Evolutionary conservation across 257 asterid genomes (phyloP).

Genomic region (Nicotiana knightiana): DNA sequence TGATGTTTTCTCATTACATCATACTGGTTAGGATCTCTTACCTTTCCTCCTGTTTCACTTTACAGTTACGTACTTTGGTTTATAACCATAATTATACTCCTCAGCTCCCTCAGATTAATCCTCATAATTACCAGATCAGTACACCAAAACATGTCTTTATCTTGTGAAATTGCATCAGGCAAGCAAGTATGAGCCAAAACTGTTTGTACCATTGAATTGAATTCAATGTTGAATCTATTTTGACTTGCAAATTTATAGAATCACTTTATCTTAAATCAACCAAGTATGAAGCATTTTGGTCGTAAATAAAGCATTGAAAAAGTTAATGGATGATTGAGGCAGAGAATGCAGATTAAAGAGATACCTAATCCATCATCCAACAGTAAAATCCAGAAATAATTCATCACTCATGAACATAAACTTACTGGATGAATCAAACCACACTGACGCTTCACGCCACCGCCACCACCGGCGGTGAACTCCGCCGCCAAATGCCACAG

Average conservation of each 20-base stretch:
- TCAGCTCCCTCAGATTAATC: not conserved
- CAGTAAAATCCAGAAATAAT: too few species aligned
- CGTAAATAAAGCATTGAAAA: not conserved
- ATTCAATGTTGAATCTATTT: too few species aligned
- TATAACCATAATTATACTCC: not conserved
- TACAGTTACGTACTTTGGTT: not conserved
- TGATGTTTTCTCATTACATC: not conserved
- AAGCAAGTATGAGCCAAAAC: not conserved
- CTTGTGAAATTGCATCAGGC: not conserved
- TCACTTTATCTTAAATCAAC: too few species aligned
- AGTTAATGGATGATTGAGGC: not conserved
- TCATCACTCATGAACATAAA: not conserved
- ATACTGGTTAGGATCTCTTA: not conserved
- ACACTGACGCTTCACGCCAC: slow-evolving; percentile 16
- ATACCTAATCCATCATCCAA: too few species aligned
- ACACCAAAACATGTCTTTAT: not conserved
- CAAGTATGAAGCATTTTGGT: not conserved
- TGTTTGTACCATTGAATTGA: not conserved
- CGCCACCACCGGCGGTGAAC: not conserved
- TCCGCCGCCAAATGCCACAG: slow-evolving; percentile 39
- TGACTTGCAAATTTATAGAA: too few species aligned
- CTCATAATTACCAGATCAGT: not conserved
- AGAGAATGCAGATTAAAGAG: not conserved
- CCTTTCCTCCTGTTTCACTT: not conserved
- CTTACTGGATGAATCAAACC: slow-evolving; percentile 22